Evolutionary conservation across 331 rosid species (phyloP).

Genomic region (Pyracantha coccinea): DNA sequence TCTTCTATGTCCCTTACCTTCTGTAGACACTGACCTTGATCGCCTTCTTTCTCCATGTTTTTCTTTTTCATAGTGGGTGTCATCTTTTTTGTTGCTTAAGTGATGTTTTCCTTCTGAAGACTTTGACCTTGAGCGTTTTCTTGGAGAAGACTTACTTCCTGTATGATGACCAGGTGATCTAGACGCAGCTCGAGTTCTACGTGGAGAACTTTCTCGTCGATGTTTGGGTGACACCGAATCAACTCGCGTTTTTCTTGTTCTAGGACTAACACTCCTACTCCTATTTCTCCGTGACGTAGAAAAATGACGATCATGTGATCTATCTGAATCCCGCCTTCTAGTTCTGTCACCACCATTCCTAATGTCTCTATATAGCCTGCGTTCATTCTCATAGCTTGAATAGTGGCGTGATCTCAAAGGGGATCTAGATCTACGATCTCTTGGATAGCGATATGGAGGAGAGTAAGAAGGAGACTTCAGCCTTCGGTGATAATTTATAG

Average conservation of each 20-base stretch:
- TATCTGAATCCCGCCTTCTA: conserved; percentile 64
- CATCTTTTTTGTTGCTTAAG: conserved; percentile 37
- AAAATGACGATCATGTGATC: conserved; percentile 41
- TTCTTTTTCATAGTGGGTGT: conserved; percentile 37
- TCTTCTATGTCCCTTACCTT: conserved; percentile 46
- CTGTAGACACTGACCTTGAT: conserved; percentile 64
- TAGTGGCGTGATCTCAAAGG: conserved; percentile 60
- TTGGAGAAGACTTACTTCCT: conserved; percentile 64
- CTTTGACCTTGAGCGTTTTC: conserved; percentile 71
- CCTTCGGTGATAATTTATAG: conserved; percentile 55
- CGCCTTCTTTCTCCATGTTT: conserved; percentile 57
- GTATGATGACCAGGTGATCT: conserved; percentile 55
- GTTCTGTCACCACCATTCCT: conserved; percentile 58
- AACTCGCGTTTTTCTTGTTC: conserved; percentile 45
- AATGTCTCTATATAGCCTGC: conserved; percentile 50
- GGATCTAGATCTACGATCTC: conserved; percentile 69
- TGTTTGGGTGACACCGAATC: conserved; percentile 67
- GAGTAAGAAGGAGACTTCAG: conserved; percentile 82
- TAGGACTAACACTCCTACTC: conserved; percentile 70
- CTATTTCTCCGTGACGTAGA: conserved; percentile 24
- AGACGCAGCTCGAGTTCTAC: conserved; percentile 47
- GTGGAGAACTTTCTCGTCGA: conserved; percentile 53
- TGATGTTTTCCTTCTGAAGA: conserved; percentile 49
- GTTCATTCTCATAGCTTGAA: conserved; percentile 47
- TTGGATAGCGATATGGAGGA: conserved; percentile 49